These are phyloP conservation scores for Termitomyces sp. DNA, from an alignment of 768 basidiomycete species.

Conservation along the genomic window DNA sequence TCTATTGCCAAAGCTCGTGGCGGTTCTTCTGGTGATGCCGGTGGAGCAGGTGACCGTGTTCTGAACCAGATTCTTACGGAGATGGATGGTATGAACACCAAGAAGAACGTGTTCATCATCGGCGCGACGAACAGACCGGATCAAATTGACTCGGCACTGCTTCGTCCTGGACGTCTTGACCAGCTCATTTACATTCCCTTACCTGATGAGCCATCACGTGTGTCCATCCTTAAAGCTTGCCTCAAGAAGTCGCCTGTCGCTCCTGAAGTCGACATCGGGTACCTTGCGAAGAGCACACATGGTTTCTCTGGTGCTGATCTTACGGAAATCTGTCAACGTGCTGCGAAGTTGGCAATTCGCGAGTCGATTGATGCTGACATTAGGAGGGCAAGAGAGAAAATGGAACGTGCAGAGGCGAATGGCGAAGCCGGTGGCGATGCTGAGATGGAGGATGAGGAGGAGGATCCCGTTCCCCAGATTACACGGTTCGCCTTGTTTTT, in stretches of 20 bases:
- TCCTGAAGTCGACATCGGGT: conserved; percentile 73
- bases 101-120: conserved; percentile 99
- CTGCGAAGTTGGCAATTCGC: conserved; percentile 95
- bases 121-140: conserved; percentile 97
- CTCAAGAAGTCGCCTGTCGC: conserved; percentile 92
- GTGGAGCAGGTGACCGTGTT: conserved; percentile 97
- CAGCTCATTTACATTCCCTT: conserved; percentile 99
- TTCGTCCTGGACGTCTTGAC: conserved; percentile 97
- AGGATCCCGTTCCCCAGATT: conserved; percentile 89
- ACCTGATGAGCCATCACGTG: conserved; percentile 87
- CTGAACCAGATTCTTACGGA: conserved; percentile 96
- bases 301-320: conserved; percentile 99
- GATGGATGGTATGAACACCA: conserved; percentile 98
- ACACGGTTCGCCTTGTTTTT: conserved; percentile 45
- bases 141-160: conserved; percentile 88
- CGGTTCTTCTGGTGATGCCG: conserved; percentile 76
- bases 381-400: conserved; percentile 68
- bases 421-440: conserved; percentile 42
- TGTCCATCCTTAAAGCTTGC: conserved; percentile 86
- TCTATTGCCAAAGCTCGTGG: conserved; percentile 98
- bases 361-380: conserved; percentile 95
- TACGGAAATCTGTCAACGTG: conserved; percentile 98
- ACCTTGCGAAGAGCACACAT: conserved; percentile 89
- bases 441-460: conserved; percentile 73
- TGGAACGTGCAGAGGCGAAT: conserved; percentile 68